Evolutionary conservation across 805 yeast species (phyloP).

Genomic region (Suhomyces sp.): DNA sequence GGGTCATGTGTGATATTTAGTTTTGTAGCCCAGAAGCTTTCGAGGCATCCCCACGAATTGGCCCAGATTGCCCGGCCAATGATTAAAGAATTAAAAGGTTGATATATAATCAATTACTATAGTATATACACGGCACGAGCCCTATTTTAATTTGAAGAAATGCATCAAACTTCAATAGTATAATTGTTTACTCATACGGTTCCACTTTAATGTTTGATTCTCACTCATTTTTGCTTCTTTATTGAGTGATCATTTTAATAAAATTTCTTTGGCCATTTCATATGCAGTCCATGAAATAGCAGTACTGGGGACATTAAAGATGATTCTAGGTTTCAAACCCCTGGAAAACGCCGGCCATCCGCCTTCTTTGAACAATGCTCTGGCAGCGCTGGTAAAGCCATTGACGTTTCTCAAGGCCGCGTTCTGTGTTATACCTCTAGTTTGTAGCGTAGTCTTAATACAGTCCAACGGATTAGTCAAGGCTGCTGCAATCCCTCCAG

Average conservation of each 20-base stretch:
- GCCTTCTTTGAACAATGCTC: conserved; percentile 56
- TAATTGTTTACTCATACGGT: no score
- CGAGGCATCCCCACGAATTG: conserved; percentile 29
- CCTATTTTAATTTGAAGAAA: no score
- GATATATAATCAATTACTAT: neutral
- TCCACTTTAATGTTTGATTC: no score
- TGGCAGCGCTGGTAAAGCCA: conserved; percentile 70
- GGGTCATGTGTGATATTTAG: conserved; percentile 81
- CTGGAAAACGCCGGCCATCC: conserved; percentile 70
- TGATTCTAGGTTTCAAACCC: conserved; percentile 87
- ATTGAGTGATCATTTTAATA: conserved; percentile 26
- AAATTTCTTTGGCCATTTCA: conserved; percentile 87
- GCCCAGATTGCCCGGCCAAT: conserved; percentile 30
- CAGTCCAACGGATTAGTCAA: conserved; percentile 93
- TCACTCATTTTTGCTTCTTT: neutral
- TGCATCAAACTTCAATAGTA: no score
- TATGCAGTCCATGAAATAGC: conserved; percentile 98
- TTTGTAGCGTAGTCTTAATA: conserved; percentile 86
- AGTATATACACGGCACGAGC: conserved; percentile 2
- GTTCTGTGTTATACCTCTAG: conserved; percentile 58
- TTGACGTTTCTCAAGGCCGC: conserved; percentile 51
- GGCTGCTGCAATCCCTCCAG: conserved; percentile 96
- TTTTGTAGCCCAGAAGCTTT: conserved; percentile 64
- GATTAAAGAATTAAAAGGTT: conserved; percentile 20
- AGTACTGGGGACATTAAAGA: conserved; percentile 91